phyloP scores from a whole-genome alignment of 768 basidiomycete species.

The Tylopilus subfusipes region DNA sequence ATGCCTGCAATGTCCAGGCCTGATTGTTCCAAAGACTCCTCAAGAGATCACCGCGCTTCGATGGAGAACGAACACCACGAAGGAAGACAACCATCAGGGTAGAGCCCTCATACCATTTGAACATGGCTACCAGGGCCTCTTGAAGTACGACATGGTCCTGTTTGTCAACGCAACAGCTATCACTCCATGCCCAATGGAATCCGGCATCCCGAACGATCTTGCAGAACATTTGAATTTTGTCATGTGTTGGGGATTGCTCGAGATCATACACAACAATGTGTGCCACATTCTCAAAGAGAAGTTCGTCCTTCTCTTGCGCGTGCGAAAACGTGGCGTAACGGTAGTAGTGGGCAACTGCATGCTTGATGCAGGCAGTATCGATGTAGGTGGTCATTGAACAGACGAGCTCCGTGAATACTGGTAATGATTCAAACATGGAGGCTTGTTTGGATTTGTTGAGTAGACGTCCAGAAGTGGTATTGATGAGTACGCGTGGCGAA shows the following conservation, averaged over 20 bases:
- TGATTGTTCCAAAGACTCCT: not conserved
- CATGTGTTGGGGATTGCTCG: not conserved
- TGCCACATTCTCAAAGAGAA: not conserved
- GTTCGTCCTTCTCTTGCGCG: not conserved
- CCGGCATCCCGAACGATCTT: not conserved
- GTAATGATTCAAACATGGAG: not conserved
- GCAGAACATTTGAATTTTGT: not conserved
- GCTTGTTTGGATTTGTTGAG: not conserved
- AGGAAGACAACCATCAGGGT: not conserved
- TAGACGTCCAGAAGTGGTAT: not conserved
- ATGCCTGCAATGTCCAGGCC: not conserved
- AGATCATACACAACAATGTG: not conserved
- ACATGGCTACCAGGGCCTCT: not conserved
- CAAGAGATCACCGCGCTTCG: not conserved
- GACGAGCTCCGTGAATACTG: not conserved
- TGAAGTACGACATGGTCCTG: not conserved
- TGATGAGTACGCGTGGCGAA: not conserved
- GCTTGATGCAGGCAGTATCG: not conserved
- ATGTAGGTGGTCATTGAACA: not conserved
- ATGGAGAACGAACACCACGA: not conserved
- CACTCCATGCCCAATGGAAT: not conserved
- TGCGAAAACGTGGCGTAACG: not conserved
- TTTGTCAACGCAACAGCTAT: not conserved
- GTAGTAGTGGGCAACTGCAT: not conserved
- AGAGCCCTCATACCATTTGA: not conserved